These are phyloP conservation scores for Pseudocercospora cruenta DNA, from an alignment of 2,329 filamentous ascomycete species.

Conservation along the genomic window DNA sequence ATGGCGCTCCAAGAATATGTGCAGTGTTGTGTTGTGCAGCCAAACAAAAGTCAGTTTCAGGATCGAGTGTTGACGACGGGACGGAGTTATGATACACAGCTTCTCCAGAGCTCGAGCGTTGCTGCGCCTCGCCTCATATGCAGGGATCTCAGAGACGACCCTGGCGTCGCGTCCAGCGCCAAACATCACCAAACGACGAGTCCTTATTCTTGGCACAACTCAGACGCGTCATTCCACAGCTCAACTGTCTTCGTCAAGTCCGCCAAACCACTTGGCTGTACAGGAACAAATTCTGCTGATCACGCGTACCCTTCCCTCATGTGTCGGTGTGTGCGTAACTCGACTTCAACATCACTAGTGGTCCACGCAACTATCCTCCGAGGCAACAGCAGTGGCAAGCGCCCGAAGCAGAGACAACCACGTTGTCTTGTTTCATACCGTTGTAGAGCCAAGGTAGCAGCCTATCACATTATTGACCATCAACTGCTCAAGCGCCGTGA, in stretches of 20 bases:
- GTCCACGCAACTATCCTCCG: neutral
- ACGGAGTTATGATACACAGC: neutral
- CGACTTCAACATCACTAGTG: neutral
- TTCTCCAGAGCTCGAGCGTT: neutral
- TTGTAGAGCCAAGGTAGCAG: conserved; percentile 3
- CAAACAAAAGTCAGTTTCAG: neutral
- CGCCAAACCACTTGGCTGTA: neutral
- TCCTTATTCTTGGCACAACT: neutral
- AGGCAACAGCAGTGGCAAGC: conserved; percentile 5
- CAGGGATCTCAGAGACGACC: neutral
- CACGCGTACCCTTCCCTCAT: neutral
- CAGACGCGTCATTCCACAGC: neutral
- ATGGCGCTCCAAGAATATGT: too few species aligned
- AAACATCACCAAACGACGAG: too few species aligned
- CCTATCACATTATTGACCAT: neutral
- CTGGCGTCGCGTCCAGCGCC: too few species aligned
- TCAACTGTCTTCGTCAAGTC: neutral
- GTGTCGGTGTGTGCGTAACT: neutral
- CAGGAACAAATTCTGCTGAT: neutral
- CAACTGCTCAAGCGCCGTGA: neutral
- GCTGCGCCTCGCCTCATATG: neutral
- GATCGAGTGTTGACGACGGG: neutral
- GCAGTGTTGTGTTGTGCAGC: neutral
- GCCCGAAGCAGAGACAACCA: neutral
- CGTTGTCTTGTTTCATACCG: neutral